Conservation (phyloP, 2,329 filamentous ascomycete species). For the Ophiostoma tasmaniense region DNA sequence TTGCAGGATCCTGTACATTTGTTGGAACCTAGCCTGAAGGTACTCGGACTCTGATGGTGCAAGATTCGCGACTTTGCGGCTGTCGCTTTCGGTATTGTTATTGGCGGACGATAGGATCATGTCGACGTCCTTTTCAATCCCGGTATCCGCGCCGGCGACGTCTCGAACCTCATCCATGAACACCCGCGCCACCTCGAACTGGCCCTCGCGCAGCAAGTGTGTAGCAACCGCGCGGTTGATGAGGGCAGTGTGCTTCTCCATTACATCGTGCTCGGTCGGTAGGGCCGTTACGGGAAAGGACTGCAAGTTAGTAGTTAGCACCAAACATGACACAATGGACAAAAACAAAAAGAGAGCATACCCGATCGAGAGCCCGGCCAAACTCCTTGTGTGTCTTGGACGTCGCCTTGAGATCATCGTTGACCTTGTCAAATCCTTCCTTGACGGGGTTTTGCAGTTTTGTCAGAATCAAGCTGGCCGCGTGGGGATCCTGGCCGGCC, state of each 20-base stretch:
- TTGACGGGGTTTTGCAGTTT: constrained; percentile 83
- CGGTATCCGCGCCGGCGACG: constrained; percentile 18
- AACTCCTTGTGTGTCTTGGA: constrained; percentile 77
- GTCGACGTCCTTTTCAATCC: constrained; percentile 10
- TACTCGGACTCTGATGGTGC: constrained; percentile 54
- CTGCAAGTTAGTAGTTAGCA: constrained; percentile 22
- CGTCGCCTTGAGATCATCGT: constrained; percentile 72
- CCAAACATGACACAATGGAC: background rate
- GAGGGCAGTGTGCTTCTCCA: constrained; percentile 64
- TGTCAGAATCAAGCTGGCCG: constrained; percentile 64
- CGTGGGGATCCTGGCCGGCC: constrained; percentile 51
- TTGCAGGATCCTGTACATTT: constrained; percentile 85
- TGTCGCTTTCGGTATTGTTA: constrained; percentile 24
- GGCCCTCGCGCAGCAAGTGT: constrained; percentile 90
- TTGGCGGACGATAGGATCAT: constrained; percentile 16
- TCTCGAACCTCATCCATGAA: constrained; percentile 63
- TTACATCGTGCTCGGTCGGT: constrained; percentile 70
- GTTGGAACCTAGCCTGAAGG: constrained; percentile 71
- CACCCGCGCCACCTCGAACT: constrained; percentile 78
- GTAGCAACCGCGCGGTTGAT: constrained; percentile 93
- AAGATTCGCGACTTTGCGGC: constrained; percentile 15
- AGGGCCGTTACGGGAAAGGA: constrained; percentile 48
- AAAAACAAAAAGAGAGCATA: constrained; percentile 33
- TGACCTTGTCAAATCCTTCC: constrained; percentile 69
- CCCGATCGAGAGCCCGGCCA: constrained; percentile 76